A percentile compares a stretch with the other conserved stretches of the same genome.
Evolutionary conservation across 2,329 filamentous ascomycete species (phyloP).

Genomic region (Lachnellula subtilissima): DNA sequence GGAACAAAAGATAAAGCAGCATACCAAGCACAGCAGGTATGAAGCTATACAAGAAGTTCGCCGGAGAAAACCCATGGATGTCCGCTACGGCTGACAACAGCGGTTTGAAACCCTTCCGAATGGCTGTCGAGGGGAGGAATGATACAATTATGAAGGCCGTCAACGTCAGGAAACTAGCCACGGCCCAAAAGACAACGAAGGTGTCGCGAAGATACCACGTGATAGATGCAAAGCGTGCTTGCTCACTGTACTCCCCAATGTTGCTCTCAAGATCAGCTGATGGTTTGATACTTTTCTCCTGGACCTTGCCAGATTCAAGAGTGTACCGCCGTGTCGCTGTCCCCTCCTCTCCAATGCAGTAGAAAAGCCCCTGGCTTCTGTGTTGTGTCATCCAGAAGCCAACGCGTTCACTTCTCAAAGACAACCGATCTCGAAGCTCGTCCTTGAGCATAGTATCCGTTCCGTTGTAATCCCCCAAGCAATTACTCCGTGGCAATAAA

Average conservation of each 20-base stretch:
- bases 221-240: constrained; percentile 60
- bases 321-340: constrained; percentile 46
- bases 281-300: constrained; percentile 25
- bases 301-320: constrained; percentile 42
- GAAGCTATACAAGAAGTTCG: constrained; percentile 84
- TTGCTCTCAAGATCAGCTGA: constrained; percentile 22
- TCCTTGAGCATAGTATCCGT: constrained; percentile 56
- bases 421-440: constrained; percentile 50
- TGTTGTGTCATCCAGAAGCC: constrained; percentile 79
- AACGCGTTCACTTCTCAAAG: constrained; percentile 63
- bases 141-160: constrained; percentile 71
- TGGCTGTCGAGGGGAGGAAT: constrained; percentile 64
- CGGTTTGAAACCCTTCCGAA: constrained; percentile 68
- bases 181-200: constrained; percentile 60
- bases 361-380: constrained; percentile 62
- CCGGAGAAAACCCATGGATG: constrained; percentile 67
- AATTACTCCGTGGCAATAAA: constrained; percentile 75
- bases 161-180: constrained; percentile 56
- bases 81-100: constrained; percentile 57
- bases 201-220: constrained; percentile 71
- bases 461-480: constrained; percentile 64
- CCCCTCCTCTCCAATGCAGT: constrained; percentile 68
- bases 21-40: constrained; percentile 64
- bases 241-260: constrained; percentile 16
- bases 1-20: constrained; percentile 61